Evolutionary conservation across 2,329 filamentous ascomycete genomes (phyloP).

Genomic region (Penicillium sp.): DNA sequence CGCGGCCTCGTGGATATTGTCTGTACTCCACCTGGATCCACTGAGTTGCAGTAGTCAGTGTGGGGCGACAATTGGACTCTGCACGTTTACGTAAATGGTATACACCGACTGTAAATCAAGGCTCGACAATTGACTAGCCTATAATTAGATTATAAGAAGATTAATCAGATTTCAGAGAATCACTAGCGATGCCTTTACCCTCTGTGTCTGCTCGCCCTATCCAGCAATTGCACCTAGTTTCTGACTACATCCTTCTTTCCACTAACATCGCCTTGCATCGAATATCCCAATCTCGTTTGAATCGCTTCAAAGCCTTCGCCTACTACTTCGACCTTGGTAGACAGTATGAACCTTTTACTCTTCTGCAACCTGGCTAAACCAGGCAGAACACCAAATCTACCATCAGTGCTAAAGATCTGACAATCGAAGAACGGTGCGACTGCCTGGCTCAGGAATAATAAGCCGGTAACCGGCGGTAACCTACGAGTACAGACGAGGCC

Average conservation of each 20-base stretch:
- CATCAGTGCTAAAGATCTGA: not conserved
- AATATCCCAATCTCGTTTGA: not conserved
- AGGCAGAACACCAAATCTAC: not conserved
- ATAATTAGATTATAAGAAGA: not conserved
- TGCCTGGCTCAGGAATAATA: not conserved
- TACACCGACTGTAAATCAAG: not conserved
- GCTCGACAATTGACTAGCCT: not conserved
- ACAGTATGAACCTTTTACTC: not conserved
- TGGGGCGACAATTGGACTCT: not conserved
- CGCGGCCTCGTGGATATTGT: not conserved
- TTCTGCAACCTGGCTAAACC: not conserved
- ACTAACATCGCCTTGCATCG: conserved; percentile 3
- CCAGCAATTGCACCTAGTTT: not conserved
- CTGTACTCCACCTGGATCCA: not conserved
- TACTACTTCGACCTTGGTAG: not conserved
- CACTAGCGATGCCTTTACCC: not conserved
- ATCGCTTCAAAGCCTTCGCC: not conserved
- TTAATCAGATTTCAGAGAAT: not conserved
- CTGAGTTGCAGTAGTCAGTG: not conserved
- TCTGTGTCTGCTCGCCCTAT: not conserved
- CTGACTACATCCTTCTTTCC: conserved; percentile 21
- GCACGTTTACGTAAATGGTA: not conserved
- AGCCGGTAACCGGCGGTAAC: not conserved
- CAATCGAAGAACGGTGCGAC: not conserved
- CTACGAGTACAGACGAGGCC: conserved; percentile 2